Evolutionary conservation across 768 basidiomycete species (phyloP).

Genomic region (Hypholoma sublateritium): DNA sequence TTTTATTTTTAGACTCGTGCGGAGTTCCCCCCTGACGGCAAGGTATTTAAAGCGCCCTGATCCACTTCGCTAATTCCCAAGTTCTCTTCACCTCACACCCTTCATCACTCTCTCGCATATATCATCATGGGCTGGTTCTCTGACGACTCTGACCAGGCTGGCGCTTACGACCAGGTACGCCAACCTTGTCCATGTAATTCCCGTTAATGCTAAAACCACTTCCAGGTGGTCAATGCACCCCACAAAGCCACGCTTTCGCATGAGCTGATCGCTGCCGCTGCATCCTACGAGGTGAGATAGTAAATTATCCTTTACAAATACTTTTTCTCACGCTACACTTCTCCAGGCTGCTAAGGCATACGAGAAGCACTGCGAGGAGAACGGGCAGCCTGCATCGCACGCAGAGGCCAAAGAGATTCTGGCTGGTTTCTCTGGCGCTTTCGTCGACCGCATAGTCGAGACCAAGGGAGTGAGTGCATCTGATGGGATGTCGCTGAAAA

Average conservation of each 20-base stretch:
- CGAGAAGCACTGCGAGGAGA: constrained; percentile 46
- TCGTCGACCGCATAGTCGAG: constrained; percentile 55
- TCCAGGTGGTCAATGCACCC: constrained; percentile 44
- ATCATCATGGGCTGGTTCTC: constrained; percentile 42
- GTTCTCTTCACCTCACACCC: neutral
- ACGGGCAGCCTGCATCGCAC: constrained; percentile 53
- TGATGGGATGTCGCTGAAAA: neutral
- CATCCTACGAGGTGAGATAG: constrained; percentile 57
- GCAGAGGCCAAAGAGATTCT: constrained; percentile 57
- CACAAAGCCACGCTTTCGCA: constrained; percentile 64
- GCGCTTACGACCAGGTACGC: constrained; percentile 40
- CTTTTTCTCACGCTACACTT: neutral
- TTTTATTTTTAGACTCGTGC: neutral
- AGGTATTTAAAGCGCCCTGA: neutral
- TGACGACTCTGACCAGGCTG: constrained; percentile 39
- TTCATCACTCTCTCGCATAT: neutral
- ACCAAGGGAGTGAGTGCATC: constrained; percentile 43
- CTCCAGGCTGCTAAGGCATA: constrained; percentile 62
- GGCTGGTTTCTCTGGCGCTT: constrained; percentile 57
- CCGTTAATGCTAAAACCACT: neutral
- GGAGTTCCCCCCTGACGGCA: neutral
- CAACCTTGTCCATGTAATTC: neutral
- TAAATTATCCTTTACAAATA: neutral
- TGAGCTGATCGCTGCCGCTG: constrained; percentile 67
- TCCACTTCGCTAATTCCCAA: neutral